Evolutionary conservation across 176 grass and related monocot genomes (phyloP).

Genomic region (Musa itinerans): DNA sequence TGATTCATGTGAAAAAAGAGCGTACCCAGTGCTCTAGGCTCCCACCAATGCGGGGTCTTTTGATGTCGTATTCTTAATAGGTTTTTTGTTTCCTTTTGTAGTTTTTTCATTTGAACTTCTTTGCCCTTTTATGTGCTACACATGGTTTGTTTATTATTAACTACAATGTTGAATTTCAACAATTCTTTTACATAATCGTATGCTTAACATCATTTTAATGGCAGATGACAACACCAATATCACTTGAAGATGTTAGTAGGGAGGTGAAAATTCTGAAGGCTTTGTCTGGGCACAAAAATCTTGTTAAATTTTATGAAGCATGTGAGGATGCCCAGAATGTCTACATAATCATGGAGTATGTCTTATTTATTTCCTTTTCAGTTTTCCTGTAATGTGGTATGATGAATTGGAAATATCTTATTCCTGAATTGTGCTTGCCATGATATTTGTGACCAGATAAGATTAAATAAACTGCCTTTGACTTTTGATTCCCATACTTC

Average conservation of each 20-base stretch:
- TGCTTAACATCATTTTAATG: no score
- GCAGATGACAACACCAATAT: conserved; percentile 19
- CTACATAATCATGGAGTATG: conserved; percentile 19
- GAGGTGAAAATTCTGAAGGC: conserved; percentile 17
- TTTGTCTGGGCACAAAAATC: conserved; percentile 16
- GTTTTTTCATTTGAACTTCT: no score
- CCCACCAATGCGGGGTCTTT: no score
- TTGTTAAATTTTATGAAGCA: conserved; percentile 15
- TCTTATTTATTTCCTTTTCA: conserved; percentile 1
- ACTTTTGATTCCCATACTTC: no score
- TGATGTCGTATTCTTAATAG: no score
- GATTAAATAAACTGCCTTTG: neutral
- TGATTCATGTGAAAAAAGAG: no score
- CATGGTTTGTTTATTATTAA: no score
- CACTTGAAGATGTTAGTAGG: conserved; percentile 18
- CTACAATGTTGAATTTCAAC: no score
- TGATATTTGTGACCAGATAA: neutral
- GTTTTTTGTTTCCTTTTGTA: no score
- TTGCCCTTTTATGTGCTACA: no score
- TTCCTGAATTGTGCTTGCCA: neutral
- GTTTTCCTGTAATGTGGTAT: neutral
- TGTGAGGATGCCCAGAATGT: conserved; percentile 13
- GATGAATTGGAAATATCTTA: neutral
- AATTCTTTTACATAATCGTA: no score
- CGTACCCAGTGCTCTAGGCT: no score